Conservation (phyloP, 1,284 basidiomycete genomes). For the Exsudoporus floridanus region DNA sequence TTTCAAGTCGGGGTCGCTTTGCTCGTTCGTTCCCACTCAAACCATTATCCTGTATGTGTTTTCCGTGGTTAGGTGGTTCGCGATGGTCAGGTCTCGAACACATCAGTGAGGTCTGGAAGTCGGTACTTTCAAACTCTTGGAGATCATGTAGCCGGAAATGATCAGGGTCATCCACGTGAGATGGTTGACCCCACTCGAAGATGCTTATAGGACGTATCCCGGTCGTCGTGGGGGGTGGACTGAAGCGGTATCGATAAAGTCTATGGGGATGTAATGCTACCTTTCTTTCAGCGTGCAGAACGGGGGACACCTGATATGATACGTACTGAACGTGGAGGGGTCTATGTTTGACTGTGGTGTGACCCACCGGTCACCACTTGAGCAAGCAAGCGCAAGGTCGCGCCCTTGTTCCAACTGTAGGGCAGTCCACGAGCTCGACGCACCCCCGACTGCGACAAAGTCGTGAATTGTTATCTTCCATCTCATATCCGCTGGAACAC, state of each 20-base stretch:
- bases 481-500: neutral
- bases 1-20: slow-evolving; percentile 24
- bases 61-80: slow-evolving; percentile 6
- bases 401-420: slow-evolving; percentile 20
- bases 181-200: slow-evolving; percentile 41
- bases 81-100: neutral
- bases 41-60: slow-evolving; percentile 17
- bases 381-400: slow-evolving; percentile 18
- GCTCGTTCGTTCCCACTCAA: neutral
- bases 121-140: slow-evolving; percentile 42
- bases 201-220: slow-evolving; percentile 9
- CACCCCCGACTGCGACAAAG: slow-evolving; percentile 15
- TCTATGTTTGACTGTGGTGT: slow-evolving; percentile 14
- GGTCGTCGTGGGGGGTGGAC: slow-evolving; percentile 17
- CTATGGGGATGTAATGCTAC: slow-evolving; percentile 16
- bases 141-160: slow-evolving; percentile 39
- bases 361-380: slow-evolving; percentile 16
- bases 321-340: slow-evolving; percentile 27
- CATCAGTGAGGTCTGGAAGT: slow-evolving; percentile 12
- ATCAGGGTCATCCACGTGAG: slow-evolving; percentile 33
- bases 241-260: slow-evolving; percentile 26
- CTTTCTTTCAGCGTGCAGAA: slow-evolving; percentile 11
- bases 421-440: neutral
- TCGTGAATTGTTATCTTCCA: slow-evolving; percentile 24
- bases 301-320: neutral